Evolutionary conservation across 805 yeast genomes (phyloP).

Genomic region (Saccharomyces mikatae): DNA sequence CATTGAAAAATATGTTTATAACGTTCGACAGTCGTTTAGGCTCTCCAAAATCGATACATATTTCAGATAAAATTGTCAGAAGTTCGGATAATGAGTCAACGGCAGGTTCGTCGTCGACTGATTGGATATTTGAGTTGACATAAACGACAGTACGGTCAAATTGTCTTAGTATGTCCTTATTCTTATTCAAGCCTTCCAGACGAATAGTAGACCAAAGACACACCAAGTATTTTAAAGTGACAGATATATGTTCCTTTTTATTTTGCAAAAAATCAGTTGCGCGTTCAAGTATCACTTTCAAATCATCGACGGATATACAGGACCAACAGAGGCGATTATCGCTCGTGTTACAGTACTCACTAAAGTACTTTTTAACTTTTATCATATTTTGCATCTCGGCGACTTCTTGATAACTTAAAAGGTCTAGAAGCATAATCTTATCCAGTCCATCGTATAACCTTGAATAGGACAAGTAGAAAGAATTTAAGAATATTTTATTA

Average conservation of each 20-base stretch:
- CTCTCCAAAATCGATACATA: conserved; percentile 13
- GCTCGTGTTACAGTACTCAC: background rate
- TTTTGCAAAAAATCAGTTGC: background rate
- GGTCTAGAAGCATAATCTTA: conserved; percentile 17
- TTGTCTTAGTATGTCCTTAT: conserved; percentile 3
- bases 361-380: background rate
- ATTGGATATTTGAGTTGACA: conserved; percentile 12
- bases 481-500: conserved; percentile 3
- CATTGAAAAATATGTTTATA: conserved; percentile 23
- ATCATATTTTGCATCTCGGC: background rate
- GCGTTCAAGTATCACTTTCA: background rate
- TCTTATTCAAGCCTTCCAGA: conserved; percentile 4
- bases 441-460: conserved; percentile 7
- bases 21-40: conserved; percentile 22
- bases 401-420: background rate
- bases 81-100: conserved; percentile 1
- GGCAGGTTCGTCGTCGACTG: background rate
- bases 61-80: conserved; percentile 9
- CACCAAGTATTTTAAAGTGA: conserved; percentile 1
- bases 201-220: conserved; percentile 9
- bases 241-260: background rate
- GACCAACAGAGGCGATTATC: background rate
- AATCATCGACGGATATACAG: background rate
- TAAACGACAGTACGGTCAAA: conserved; percentile 18
- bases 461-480: conserved; percentile 17